phyloP scores from a whole-genome alignment of 306 rosid species.

The Sesbania bispinosa region DNA sequence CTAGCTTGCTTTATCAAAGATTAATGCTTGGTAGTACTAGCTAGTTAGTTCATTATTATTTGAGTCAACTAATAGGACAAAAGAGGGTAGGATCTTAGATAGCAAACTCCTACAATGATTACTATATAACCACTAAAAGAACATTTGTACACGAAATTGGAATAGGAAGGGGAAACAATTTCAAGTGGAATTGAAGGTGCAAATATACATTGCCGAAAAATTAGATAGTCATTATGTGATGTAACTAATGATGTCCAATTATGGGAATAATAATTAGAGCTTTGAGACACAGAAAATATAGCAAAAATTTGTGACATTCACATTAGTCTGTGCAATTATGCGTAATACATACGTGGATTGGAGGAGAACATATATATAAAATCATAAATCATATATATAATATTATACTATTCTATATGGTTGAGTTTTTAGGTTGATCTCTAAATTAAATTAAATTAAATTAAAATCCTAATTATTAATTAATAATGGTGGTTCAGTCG shows the following conservation, averaged over 20 bases:
- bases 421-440: too few species aligned
- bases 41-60: conserved; percentile 24
- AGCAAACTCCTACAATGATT: conserved; percentile 7
- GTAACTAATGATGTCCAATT: too few species aligned
- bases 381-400: too few species aligned
- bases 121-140: neutral
- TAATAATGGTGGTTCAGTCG: conserved; percentile 16
- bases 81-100: conserved; percentile 7
- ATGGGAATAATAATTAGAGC: neutral
- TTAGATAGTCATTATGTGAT: too few species aligned
- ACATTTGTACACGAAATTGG: neutral
- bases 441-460: too few species aligned
- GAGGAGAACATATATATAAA: too few species aligned
- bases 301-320: conserved; percentile 2
- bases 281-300: neutral
- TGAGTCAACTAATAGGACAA: conserved; percentile 36
- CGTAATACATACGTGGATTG: too few species aligned
- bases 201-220: neutral
- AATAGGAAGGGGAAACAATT: neutral
- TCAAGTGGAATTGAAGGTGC: conserved; percentile 13
- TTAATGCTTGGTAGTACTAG: conserved; percentile 19
- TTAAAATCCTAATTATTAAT: neutral
- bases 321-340: neutral
- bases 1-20: conserved; percentile 26
- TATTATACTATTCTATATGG: too few species aligned